These are phyloP conservation scores for Fraxinus greggii DNA, from an alignment of 305 asterid species.

Conservation along the genomic window DNA sequence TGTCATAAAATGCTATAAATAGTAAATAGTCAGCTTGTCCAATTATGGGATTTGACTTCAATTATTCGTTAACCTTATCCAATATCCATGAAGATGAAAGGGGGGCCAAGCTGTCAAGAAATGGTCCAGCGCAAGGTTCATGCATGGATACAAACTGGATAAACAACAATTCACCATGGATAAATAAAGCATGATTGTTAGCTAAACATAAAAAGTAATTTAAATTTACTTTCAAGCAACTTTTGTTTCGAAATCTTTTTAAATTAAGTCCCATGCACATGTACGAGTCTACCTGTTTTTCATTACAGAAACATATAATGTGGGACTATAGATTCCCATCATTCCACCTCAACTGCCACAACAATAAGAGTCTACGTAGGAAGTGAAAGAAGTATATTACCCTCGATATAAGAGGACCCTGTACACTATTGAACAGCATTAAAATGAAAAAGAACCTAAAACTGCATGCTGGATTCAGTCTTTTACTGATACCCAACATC, in stretches of 20 bases:
- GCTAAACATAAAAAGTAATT: not conserved
- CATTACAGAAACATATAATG: not conserved
- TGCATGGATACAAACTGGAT: not conserved
- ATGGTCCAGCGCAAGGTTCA: not conserved
- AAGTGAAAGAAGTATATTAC: not conserved
- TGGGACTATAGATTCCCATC: not conserved
- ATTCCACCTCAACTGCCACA: not conserved
- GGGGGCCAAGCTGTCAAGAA: slow-evolving; percentile 23
- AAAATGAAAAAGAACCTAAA: not conserved
- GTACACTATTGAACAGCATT: not conserved
- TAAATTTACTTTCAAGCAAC: not conserved
- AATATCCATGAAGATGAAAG: not conserved
- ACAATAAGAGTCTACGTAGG: not conserved
- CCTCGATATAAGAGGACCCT: not conserved
- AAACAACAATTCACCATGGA: not conserved
- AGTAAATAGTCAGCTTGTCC: not conserved
- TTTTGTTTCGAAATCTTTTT: not conserved
- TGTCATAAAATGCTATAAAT: not conserved
- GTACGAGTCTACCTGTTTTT: not conserved
- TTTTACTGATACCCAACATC: not conserved
- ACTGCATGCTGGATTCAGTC: not conserved
- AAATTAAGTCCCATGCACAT: not conserved
- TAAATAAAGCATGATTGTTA: too few relatives aligned
- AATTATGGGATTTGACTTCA: not conserved
- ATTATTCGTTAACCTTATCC: slow-evolving; percentile 26